These are phyloP conservation scores for Chlorella sp. DNA, from an alignment of 139 green algal species.

Conservation along the genomic window DNA sequence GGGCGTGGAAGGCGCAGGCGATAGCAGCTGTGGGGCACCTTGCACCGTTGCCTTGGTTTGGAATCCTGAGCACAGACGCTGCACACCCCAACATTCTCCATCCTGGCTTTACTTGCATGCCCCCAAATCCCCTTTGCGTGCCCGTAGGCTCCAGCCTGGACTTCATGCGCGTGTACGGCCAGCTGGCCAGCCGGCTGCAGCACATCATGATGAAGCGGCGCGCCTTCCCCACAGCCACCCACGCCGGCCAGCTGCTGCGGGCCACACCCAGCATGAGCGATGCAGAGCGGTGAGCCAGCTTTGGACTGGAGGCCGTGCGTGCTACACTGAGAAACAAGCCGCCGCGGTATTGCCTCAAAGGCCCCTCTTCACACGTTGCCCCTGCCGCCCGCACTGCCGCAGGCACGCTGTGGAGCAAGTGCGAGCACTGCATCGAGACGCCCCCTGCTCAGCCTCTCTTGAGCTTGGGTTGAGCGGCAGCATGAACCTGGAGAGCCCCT, in stretches of 20 bases:
- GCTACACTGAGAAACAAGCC: no score
- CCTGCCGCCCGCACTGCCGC: no score
- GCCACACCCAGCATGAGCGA: conserved; percentile 5
- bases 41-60: neutral
- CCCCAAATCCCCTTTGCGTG: neutral
- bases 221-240: conserved; percentile 17
- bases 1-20: no score
- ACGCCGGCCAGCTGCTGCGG: neutral
- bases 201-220: conserved; percentile 20
- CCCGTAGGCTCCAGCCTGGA: conserved; percentile 12
- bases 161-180: conserved; percentile 21
- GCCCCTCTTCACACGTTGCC: no score
- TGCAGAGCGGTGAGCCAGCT: neutral
- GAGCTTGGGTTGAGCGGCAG: neutral
- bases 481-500: neutral
- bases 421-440: no score
- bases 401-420: no score
- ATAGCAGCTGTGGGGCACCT: no score
- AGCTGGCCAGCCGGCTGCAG: conserved; percentile 24
- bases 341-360: no score
- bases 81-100: no score
- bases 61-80: no score
- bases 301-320: no score
- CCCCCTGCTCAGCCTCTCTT: neutral
- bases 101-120: neutral